A percentile compares a stretch with the other conserved stretches of the same genome.
Conservation (phyloP, 306 rosid species). For the Neltuma alba region DNA sequence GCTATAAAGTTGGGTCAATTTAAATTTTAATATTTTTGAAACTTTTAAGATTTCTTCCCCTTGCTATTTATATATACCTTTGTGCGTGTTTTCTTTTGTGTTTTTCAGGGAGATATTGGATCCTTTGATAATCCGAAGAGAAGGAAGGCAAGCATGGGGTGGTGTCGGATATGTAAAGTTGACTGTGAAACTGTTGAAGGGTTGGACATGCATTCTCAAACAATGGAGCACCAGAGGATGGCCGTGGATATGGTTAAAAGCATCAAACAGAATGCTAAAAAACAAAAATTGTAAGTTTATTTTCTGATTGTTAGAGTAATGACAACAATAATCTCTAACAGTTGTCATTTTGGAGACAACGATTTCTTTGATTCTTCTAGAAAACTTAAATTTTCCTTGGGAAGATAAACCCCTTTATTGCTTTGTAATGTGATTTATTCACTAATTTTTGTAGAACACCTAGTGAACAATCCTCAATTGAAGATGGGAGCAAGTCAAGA, state of each 20-base stretch:
- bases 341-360: constrained; percentile 18
- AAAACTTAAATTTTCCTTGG: constrained; percentile 5
- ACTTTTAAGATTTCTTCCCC: not conserved
- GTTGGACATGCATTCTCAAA: constrained; percentile 94
- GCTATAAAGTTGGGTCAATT: constrained; percentile 20
- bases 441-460: constrained; percentile 46
- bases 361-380: constrained; percentile 7
- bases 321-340: not conserved
- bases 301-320: not conserved
- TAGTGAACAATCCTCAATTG: constrained; percentile 62
- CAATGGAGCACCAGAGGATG: constrained; percentile 90
- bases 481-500: constrained; percentile 65
- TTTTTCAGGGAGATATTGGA: constrained; percentile 72
- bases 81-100: constrained; percentile 23
- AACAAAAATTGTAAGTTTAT: constrained; percentile 69
- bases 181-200: constrained; percentile 98
- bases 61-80: constrained; percentile 19
- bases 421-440: constrained; percentile 2
- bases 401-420: constrained; percentile 21
- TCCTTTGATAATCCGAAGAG: constrained; percentile 71
- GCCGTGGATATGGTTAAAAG: constrained; percentile 89
- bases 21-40: constrained; percentile 20
- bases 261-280: constrained; percentile 92
- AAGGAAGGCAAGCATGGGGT: constrained; percentile 85
- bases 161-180: constrained; percentile 98